phyloP scores from a whole-genome alignment of 1,139 yeast genomes.

The Pichia sp. region DNA sequence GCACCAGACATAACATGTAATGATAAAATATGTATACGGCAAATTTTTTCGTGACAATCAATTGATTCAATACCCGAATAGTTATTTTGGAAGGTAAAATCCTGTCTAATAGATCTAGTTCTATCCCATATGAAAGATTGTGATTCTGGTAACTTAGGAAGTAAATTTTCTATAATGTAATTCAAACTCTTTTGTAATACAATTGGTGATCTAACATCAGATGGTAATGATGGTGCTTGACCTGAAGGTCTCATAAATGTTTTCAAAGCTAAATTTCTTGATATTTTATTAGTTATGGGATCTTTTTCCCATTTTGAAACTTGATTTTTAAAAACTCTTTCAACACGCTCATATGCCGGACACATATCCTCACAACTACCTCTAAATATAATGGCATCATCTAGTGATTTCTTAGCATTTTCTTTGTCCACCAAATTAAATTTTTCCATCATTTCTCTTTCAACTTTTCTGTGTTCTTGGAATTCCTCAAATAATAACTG shows the following conservation, averaged over 20 bases:
- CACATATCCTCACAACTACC: constrained; percentile 95
- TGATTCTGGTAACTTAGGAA: constrained; percentile 69
- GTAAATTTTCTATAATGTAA: constrained; percentile 58
- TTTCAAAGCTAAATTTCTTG: constrained; percentile 66
- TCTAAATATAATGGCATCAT: constrained; percentile 78
- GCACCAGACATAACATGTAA: constrained; percentile 83
- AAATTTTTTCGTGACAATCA: constrained; percentile 88
- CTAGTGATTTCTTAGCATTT: constrained; percentile 70
- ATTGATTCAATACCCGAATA: constrained; percentile 91
- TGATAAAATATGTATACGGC: constrained; percentile 76
- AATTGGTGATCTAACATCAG: constrained; percentile 93
- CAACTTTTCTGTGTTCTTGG: constrained; percentile 69
- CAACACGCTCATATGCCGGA: constrained; percentile 84
- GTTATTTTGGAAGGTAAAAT: constrained; percentile 92
- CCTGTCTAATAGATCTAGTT: constrained; percentile 96
- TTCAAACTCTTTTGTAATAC: constrained; percentile 60
- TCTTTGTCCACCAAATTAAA: constrained; percentile 85
- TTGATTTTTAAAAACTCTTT: constrained; percentile 84
- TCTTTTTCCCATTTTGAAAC: constrained; percentile 77
- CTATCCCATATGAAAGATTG: constrained; percentile 98
- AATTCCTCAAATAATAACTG: constrained; percentile 52
- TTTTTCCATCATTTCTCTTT: constrained; percentile 73
- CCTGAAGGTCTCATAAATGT: constrained; percentile 98
- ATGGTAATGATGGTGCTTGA: constrained; percentile 95
- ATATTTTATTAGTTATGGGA: constrained; percentile 54